Conservation (phyloP, 176 grass and related monocot species). For the Tuctoria greenei region DNA sequence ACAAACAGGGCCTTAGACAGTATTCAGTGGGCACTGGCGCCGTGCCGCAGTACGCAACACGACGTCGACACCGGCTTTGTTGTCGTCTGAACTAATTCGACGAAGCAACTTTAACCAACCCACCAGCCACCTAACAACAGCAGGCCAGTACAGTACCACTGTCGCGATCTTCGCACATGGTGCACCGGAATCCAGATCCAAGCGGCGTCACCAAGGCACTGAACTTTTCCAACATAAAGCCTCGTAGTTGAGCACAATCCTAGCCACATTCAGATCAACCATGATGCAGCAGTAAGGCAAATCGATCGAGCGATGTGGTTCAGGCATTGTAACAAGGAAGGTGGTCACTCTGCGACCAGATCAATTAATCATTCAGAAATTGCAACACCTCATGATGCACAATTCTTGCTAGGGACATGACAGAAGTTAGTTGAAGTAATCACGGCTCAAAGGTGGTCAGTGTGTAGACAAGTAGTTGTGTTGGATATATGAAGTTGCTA, state of each 20-base stretch:
- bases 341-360: not conserved
- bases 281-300: not conserved
- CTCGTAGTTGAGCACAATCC: not conserved
- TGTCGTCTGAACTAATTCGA: constrained; percentile 18
- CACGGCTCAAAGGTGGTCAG: not conserved
- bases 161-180: not conserved
- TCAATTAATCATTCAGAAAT: not conserved
- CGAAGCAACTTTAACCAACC: constrained; percentile 25
- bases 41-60: not conserved
- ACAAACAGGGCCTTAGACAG: no score
- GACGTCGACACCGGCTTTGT: not conserved
- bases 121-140: not conserved
- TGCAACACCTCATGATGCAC: not conserved
- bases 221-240: not conserved
- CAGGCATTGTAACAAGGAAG: not conserved
- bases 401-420: not conserved
- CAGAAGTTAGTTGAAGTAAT: not conserved
- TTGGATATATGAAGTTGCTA: not conserved
- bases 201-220: constrained; percentile 4
- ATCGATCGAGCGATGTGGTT: not conserved
- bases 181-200: constrained; percentile 34
- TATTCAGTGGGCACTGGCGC: not conserved
- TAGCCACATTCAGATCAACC: not conserved
- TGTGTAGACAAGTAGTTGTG: not conserved
- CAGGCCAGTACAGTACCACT: not conserved